Base-by-base conservation (phyloP, 495 filamentous ascomycete genomes). In the Penicilliopsis zonata region DNA sequence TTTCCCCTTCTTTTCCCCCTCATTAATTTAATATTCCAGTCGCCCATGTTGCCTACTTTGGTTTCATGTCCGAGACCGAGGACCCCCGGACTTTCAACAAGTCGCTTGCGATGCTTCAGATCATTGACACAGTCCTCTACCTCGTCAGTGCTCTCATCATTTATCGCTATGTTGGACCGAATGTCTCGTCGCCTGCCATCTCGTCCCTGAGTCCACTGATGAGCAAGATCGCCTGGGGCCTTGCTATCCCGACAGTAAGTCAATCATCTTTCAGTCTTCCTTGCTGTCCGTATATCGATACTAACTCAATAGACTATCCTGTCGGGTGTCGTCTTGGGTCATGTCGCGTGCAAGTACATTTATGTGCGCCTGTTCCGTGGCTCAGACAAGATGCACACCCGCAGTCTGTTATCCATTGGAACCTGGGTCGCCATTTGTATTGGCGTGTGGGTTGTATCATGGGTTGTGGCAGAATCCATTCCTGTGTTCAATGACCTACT, bases 11-110 rank as follows among this genome's bases (percentile, higher is more conserved):
- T n/a, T n/a, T n/a, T n/a, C n/a, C n/a, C n/a, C n/a, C n/a, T n/a
- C n/a, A n/a, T n/a, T n/a, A n/a, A n/a, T n/a, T n/a, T n/a, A 28
- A 13, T 33, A n/a, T n/a, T n/a, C n/a, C n/a, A n/a, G 69, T 76
- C 56, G 57, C 78, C 33, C 63, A 80, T 63, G 57, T 78, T 43
- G 66, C 76, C 45, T 74, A 80, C 48, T 79, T 83, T 57, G 68
- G 59, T 27, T 74, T 85, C 45, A 78, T 79, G 47, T 71, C 72
- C 28, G 80, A 86, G 47, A 69, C 83, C 57, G 67, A 71, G 41
- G 67, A 69, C 0, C 72, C 75, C 2, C 42, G 48, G n/a, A 68
- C 78, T 40, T 80, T 66, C 36, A 57, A 59, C n/a, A 77, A 76
- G 50, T 63, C 78, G 2, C 66, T 82, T 25, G 58, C 58, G 20